Percentiles rank a stretch among this genome's conserved stretches.
Conservation (phyloP, 2,329 filamentous ascomycete species). For the Colletotrichum cordylinicola region DNA sequence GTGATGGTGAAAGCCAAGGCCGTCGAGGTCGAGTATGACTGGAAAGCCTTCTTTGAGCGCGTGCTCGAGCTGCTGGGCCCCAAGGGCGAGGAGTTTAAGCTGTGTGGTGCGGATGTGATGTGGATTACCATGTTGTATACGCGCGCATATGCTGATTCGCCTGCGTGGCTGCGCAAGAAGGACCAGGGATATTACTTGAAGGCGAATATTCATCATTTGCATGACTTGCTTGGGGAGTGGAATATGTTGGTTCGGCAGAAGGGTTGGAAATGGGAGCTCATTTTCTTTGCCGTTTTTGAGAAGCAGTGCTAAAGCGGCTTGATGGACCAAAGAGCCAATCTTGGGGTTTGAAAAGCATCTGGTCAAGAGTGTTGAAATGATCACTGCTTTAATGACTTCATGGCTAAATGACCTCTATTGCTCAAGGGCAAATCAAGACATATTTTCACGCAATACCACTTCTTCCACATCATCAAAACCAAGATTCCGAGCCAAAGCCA, state of each 20-base stretch:
- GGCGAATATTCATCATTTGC: neutral
- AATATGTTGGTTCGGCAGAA: neutral
- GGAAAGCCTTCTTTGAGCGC: neutral
- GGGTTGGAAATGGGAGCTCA: neutral
- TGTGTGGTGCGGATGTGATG: conserved; percentile 1
- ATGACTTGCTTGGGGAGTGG: conserved; percentile 10
- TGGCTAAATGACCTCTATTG: too few relatives aligned
- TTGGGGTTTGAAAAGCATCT: too few relatives aligned
- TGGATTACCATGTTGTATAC: conserved; percentile 10
- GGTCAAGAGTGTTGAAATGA: too few relatives aligned
- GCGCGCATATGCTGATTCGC: neutral
- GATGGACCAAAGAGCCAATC: too few relatives aligned
- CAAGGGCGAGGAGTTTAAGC: neutral
- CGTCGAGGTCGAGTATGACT: neutral
- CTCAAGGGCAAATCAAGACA: too few relatives aligned
- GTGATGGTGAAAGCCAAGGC: neutral
- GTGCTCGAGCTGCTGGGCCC: neutral
- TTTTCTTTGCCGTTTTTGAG: neutral
- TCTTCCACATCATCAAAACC: too few relatives aligned
- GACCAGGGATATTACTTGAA: neutral
- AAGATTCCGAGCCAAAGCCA: too few relatives aligned
- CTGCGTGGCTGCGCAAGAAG: neutral
- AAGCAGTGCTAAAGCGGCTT: too few relatives aligned
- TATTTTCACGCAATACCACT: too few relatives aligned
- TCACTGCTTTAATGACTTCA: too few relatives aligned